These are phyloP conservation scores for Rutstroemia sp. DNA, from an alignment of 2,329 filamentous ascomycete species.

Conservation along the genomic window DNA sequence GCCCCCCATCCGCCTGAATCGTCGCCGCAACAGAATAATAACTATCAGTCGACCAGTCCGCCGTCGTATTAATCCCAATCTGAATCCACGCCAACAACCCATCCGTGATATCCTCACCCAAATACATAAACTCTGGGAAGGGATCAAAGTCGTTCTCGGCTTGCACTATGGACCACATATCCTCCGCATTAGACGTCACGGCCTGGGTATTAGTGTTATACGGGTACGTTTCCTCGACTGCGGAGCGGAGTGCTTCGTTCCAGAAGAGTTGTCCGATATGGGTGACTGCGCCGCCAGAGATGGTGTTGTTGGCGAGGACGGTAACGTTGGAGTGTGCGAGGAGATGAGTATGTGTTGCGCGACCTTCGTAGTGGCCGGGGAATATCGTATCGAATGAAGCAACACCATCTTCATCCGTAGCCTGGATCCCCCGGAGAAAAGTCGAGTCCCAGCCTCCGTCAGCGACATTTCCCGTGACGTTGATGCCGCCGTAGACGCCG, in stretches of 20 bases:
- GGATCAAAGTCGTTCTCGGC: slow-evolving; percentile 43
- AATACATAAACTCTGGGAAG: slow-evolving; percentile 44
- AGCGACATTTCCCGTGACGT: background rate
- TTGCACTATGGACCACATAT: slow-evolving; percentile 36
- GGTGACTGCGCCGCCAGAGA: slow-evolving; percentile 40
- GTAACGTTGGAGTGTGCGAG: slow-evolving; percentile 31
- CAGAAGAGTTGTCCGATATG: slow-evolving; percentile 54
- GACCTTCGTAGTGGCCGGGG: slow-evolving; percentile 40
- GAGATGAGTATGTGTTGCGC: slow-evolving; percentile 41
- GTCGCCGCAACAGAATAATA: slow-evolving; percentile 16
- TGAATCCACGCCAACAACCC: slow-evolving; percentile 43
- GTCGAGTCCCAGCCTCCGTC: slow-evolving; percentile 26
- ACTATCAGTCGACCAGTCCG: slow-evolving; percentile 18
- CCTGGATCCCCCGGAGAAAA: slow-evolving; percentile 35
- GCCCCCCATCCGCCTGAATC: slow-evolving; percentile 14
- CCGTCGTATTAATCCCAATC: slow-evolving; percentile 35
- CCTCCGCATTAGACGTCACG: slow-evolving; percentile 41
- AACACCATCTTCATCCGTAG: slow-evolving; percentile 34
- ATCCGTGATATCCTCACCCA: slow-evolving; percentile 41
- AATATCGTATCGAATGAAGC: slow-evolving; percentile 36
- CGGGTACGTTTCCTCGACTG: slow-evolving; percentile 39
- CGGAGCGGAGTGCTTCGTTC: slow-evolving; percentile 43
- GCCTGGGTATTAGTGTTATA: slow-evolving; percentile 36
- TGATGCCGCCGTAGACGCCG: slow-evolving; percentile 34
- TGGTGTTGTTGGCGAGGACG: slow-evolving; percentile 32